A percentile compares a stretch with the other conserved stretches of the same genome.
Conservation (phyloP, 2,329 filamentous ascomycete genomes). For the Aspergillus fructus region DNA sequence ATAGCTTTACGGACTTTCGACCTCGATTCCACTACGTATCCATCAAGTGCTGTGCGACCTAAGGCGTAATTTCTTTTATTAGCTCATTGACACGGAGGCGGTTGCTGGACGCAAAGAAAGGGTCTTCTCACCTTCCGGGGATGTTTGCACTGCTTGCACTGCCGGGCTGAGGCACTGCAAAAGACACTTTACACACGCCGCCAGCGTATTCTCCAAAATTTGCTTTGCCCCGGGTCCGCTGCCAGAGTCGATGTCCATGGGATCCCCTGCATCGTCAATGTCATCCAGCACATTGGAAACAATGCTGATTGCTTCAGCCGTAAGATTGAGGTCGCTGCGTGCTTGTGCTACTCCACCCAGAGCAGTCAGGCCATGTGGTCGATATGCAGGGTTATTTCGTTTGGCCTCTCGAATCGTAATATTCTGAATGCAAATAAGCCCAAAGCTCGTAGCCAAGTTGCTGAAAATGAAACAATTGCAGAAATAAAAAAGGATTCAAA, state of each 20-base stretch:
- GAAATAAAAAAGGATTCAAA: neutral
- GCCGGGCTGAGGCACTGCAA: slow-evolving; percentile 38
- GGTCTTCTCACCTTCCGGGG: slow-evolving; percentile 26
- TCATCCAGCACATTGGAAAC: slow-evolving; percentile 64
- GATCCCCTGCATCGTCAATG: slow-evolving; percentile 54
- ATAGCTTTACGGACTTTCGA: slow-evolving; percentile 31
- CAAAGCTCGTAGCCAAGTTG: slow-evolving; percentile 15
- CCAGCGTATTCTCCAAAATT: slow-evolving; percentile 37
- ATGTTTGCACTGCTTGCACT: slow-evolving; percentile 19
- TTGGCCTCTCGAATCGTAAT: slow-evolving; percentile 84
- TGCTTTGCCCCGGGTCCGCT: slow-evolving; percentile 38
- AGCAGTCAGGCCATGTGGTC: slow-evolving; percentile 69
- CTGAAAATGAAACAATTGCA: slow-evolving; percentile 1
- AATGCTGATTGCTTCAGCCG: slow-evolving; percentile 64
- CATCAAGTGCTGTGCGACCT: slow-evolving; percentile 28
- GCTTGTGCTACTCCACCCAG: slow-evolving; percentile 71
- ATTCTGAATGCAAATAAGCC: slow-evolving; percentile 40
- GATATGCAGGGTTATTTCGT: slow-evolving; percentile 82
- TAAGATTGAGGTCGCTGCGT: slow-evolving; percentile 68
- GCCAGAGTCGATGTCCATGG: slow-evolving; percentile 67
- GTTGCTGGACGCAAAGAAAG: neutral
- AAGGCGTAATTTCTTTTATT: slow-evolving; percentile 16
- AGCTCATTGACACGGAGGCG: slow-evolving; percentile 15
- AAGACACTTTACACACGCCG: slow-evolving; percentile 39
- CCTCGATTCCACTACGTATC: slow-evolving; percentile 30